Evolutionary conservation across 148 eudicot species (phyloP).

Genomic region (Fagopyrum homotropicum): DNA sequence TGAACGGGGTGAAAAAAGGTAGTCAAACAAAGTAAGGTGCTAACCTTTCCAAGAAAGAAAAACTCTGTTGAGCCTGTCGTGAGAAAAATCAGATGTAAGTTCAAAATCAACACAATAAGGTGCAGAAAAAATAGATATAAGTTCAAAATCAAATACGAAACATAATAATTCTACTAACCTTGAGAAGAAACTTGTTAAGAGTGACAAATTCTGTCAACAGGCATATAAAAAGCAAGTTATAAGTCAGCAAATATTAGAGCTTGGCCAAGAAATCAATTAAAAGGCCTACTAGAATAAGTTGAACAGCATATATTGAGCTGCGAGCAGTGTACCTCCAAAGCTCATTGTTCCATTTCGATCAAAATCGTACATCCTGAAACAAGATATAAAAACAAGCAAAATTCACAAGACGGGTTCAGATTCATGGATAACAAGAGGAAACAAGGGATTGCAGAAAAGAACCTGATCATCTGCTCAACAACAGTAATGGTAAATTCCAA

Average conservation of each 20-base stretch:
- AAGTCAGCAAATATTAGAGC: constrained; percentile 2
- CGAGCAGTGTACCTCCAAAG: constrained; percentile 51
- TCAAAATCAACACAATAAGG: neutral
- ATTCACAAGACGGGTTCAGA: neutral
- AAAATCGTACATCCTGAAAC: constrained; percentile 79
- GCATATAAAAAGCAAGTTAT: neutral
- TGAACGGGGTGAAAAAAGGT: neutral
- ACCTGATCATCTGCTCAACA: constrained; percentile 98
- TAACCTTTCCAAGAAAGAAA: constrained; percentile 73
- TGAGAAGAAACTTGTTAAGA: constrained; percentile 77
- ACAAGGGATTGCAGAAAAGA: neutral
- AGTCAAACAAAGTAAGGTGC: constrained; percentile 6
- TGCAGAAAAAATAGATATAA: neutral
- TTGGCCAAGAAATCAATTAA: neutral
- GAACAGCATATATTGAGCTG: neutral
- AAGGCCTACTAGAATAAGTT: neutral
- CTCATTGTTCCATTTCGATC: constrained; percentile 86
- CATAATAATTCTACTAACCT: constrained; percentile 29
- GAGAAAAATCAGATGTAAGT: constrained; percentile 4
- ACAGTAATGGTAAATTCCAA: constrained; percentile 62
- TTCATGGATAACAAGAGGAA: neutral
- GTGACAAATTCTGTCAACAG: constrained; percentile 65
- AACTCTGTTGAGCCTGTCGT: constrained; percentile 74
- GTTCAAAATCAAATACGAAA: constrained; percentile 4
- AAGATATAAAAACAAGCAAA: constrained; percentile 10